These are phyloP conservation scores for Paulownia fortunei DNA, from an alignment of 257 asterid genomes.

Conservation along the genomic window DNA sequence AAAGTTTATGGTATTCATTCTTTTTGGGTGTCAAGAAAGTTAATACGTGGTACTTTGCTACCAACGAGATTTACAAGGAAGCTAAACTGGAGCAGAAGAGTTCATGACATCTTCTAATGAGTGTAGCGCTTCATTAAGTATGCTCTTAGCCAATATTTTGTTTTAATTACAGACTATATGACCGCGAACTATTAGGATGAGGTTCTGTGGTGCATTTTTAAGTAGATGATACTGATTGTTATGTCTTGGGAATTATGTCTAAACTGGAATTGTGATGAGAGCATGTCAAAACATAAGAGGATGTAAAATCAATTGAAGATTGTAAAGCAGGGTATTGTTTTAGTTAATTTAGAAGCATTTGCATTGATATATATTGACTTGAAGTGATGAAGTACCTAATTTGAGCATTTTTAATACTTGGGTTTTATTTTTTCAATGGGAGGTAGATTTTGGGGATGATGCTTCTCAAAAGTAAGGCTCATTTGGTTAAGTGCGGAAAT, in stretches of 20 bases:
- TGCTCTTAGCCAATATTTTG: not conserved
- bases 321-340: not conserved
- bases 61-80: not conserved
- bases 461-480: not conserved
- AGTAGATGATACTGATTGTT: not conserved
- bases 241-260: not conserved
- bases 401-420: not conserved
- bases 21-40: not conserved
- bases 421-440: not conserved
- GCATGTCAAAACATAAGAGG: not conserved
- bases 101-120: not conserved
- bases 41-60: not conserved
- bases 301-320: not conserved
- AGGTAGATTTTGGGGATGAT: not conserved
- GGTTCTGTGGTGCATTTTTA: not conserved
- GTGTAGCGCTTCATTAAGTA: not conserved
- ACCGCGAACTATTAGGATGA: not conserved
- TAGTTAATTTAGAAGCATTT: not conserved
- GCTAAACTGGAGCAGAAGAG: constrained; percentile 1
- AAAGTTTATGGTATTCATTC: not conserved
- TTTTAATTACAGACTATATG: not conserved
- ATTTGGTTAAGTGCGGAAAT: not conserved
- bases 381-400: not conserved
- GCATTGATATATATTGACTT: not conserved
- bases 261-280: not conserved